These are phyloP conservation scores for Mycena epipterygia DNA, from an alignment of 768 basidiomycete genomes.

Conservation along the genomic window DNA sequence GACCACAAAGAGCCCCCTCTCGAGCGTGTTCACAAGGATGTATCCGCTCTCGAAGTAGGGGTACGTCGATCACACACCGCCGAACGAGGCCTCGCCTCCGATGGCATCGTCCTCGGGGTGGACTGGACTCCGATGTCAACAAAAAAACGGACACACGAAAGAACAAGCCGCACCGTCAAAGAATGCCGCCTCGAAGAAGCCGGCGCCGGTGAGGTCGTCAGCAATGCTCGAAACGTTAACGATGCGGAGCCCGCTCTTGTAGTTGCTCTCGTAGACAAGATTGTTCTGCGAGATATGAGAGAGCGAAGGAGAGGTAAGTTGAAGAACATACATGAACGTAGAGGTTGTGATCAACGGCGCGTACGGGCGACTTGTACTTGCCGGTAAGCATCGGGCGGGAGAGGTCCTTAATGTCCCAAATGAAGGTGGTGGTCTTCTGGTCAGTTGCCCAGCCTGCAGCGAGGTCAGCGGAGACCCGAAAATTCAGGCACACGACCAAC, in stretches of 20 bases:
- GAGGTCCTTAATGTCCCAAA: constrained; percentile 46
- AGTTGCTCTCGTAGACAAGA: constrained; percentile 44
- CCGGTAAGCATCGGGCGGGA: constrained; percentile 43
- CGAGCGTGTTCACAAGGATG: constrained; percentile 29
- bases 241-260: constrained; percentile 45
- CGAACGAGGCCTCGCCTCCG: constrained; percentile 22
- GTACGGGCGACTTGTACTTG: constrained; percentile 38
- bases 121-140: too few relatives aligned
- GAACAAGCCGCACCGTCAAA: constrained; percentile 37
- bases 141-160: too few relatives aligned
- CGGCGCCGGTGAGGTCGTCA: constrained; percentile 44
- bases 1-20: constrained; percentile 30
- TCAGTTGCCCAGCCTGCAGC: constrained; percentile 37
- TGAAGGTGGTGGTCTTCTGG: constrained; percentile 42
- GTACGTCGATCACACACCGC: constrained; percentile 30
- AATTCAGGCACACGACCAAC: too few relatives aligned
- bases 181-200: constrained; percentile 43
- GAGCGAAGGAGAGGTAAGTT: background rate
- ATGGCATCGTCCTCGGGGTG: constrained; percentile 30
- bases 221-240: constrained; percentile 44
- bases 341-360: constrained; percentile 45
- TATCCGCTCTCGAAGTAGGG: constrained; percentile 36
- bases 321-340: constrained; percentile 33
- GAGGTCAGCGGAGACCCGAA: too few relatives aligned
- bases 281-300: constrained; percentile 19